Evolutionary conservation across 1,284 basidiomycete genomes (phyloP).

Genomic region (Ceratobasidium sp.): DNA sequence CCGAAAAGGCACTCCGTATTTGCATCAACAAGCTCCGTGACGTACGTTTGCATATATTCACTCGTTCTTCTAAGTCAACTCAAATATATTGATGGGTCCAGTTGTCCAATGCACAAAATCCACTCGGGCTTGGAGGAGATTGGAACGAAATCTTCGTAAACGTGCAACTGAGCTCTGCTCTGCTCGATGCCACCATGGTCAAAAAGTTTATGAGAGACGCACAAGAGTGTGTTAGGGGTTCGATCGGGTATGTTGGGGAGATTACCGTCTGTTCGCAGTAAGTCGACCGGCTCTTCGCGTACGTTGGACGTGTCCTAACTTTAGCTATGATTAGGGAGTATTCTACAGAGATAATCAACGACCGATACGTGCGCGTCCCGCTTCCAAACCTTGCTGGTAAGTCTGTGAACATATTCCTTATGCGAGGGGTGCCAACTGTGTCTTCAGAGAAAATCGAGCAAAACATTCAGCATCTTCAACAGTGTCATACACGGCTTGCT

Average conservation of each 20-base stretch:
- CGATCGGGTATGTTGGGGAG: neutral
- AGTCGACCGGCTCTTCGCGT: neutral
- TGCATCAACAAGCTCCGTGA: slow-evolving; percentile 10
- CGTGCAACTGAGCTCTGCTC: neutral
- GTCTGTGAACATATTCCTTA: neutral
- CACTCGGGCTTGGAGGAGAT: neutral
- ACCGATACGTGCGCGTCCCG: neutral
- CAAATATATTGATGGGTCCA: slow-evolving; percentile 9
- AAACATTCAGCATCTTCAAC: neutral
- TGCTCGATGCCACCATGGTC: neutral
- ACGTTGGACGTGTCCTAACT: neutral
- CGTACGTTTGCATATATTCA: slow-evolving; percentile 16
- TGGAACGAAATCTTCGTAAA: slow-evolving; percentile 9
- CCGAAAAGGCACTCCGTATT: slow-evolving; percentile 3
- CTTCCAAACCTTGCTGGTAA: slow-evolving; percentile 8
- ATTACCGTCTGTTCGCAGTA: neutral
- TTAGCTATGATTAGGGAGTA: slow-evolving; percentile 12
- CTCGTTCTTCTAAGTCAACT: neutral
- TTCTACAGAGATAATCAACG: neutral
- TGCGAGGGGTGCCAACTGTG: neutral
- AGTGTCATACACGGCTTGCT: neutral
- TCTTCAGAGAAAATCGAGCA: slow-evolving; percentile 10
- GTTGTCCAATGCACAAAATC: neutral
- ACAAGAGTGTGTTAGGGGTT: slow-evolving; percentile 9
- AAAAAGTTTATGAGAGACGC: neutral